Evolutionary conservation across 768 basidiomycete genomes (phyloP), one percentile per base, ranked within the genome.

Genomic region (Calocera viscosa): DNA sequence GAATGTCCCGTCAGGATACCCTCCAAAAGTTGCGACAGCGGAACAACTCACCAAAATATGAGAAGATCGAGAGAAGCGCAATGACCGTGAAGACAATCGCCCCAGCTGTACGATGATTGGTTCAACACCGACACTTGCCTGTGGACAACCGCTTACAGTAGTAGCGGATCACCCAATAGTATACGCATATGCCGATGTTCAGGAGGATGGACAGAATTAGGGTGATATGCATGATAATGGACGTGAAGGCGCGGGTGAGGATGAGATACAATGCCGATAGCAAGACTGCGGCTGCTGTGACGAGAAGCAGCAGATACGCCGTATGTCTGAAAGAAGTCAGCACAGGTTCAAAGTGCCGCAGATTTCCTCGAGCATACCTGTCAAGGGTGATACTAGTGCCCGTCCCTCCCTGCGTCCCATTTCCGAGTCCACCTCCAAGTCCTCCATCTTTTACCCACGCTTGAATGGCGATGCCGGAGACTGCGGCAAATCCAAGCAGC

Each of bases 61-160:
- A 82, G 16, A 92, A 72, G 8, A 91, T 74, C 1, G 89, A 90
- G 65, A 93, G 74, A 32, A 91, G 68, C 0, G 90, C 88, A 67
- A 93, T 86, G 67, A 92, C 75, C 12, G 66, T 67, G 79, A 91
- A 91, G 67, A 92, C 86, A 71, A 92, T 88, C 1, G 91, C 90
- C 10, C 87, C 90, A 63, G 88, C 87, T 89, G 72, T 69, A 49
- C 39, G 22, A 68, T 19, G 39, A 24, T 8, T 49, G 12, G 19
- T 40, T 68, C 35, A 69, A 69, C 40, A 47, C 41, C 24, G 30
- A 16, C 53, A 19, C 22, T 28, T 40, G 32, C 43, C 24, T 24
- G 53, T 19, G 60, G n/a, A n/a, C n/a, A n/a, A n/a, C 34, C 10
- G 77, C 85, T 65, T 71, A 88, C 86, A 87, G 71, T 83, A 88